Base-by-base conservation (phyloP, 176 grass and related monocot species). In the Pharus latifolius region DNA sequence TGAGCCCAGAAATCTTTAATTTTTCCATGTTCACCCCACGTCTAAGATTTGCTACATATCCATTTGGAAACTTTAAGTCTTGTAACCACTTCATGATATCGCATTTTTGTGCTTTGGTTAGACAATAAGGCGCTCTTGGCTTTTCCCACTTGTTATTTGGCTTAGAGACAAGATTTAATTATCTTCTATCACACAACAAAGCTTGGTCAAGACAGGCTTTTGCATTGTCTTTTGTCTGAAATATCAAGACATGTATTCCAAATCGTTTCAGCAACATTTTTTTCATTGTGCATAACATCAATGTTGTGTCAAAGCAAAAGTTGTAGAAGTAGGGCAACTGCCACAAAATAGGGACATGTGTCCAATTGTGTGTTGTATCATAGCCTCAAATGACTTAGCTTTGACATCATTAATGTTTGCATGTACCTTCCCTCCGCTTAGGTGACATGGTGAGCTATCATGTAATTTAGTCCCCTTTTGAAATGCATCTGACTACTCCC, bases 281-380 rank as follows among this genome's bases (percentile, higher is more conserved):
- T 74, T 60, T 60, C 32, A 28, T 28, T 14, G 42, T 58, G 51
- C 53, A 77, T 77, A 4, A 62, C 46, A 47, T 74, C 52, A 2
- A 60, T 59, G 6, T 47, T 74, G 20, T 74, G 70, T 2, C 0
- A 2, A 1, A 37, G 28, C n/a, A 42, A 18, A 13, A 32, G 3
- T 4, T 55, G 1, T 8, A 9, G 20, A 60, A 66, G 18, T 66
- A 77, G 7, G 73, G 16, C 19, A 66, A 22, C 2, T 47, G 26
- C 73, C 41, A 65, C 4, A 9, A 47, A 1, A 33, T 29, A 3
- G 55, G 42, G 8, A 43, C 46, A 7, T 74, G 53, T 5, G 38
- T 42, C 73, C 73, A 77, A 53, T 55, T 12, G 20, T 77, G 73
- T 6, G n/a, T 54, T 0, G 0, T 4, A 3, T 28, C 30, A 56